Evolutionary conservation across 2,329 filamentous ascomycete genomes (phyloP).

Genomic region (Penicillium sclerotiorum): DNA sequence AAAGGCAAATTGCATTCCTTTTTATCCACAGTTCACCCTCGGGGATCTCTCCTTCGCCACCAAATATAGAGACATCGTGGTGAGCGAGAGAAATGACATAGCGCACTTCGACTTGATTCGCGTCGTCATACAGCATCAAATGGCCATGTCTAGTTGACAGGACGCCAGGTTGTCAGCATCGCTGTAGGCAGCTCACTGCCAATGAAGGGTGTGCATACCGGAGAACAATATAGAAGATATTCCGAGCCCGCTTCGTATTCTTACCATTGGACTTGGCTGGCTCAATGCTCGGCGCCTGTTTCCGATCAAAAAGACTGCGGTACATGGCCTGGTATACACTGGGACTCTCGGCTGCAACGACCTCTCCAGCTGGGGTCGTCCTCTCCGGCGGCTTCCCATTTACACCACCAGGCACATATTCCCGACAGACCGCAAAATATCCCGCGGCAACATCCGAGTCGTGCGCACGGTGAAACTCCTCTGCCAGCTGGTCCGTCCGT

Average conservation of each 20-base stretch:
- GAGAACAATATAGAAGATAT: constrained; percentile 90
- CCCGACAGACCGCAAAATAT: constrained; percentile 92
- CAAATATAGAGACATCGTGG: constrained; percentile 79
- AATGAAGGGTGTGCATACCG: constrained; percentile 57
- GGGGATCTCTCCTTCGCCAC: constrained; percentile 73
- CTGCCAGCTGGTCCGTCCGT: constrained; percentile 60
- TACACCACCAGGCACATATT: constrained; percentile 88
- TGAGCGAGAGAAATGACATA: constrained; percentile 93
- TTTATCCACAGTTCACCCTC: constrained; percentile 97
- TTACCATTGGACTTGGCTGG: constrained; percentile 53
- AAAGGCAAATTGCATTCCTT: constrained; percentile 81
- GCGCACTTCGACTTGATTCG: constrained; percentile 91
- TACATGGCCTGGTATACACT: constrained; percentile 99
- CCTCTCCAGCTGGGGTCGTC: constrained; percentile 75
- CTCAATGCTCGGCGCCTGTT: constrained; percentile 59
- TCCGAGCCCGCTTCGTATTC: constrained; percentile 66
- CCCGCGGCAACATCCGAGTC: constrained; percentile 81
- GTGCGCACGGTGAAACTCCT: constrained; percentile 63
- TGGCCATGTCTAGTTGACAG: constrained; percentile 72
- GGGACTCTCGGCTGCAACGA: constrained; percentile 77
- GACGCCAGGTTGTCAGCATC: constrained; percentile 16
- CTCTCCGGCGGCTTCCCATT: constrained; percentile 91
- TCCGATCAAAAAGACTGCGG: constrained; percentile 88
- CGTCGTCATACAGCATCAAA: constrained; percentile 95
- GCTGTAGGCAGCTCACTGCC: not conserved